Evolutionary conservation across 495 filamentous ascomycete species (phyloP).

Genomic region (Lasiosphaeris hirsuta): DNA sequence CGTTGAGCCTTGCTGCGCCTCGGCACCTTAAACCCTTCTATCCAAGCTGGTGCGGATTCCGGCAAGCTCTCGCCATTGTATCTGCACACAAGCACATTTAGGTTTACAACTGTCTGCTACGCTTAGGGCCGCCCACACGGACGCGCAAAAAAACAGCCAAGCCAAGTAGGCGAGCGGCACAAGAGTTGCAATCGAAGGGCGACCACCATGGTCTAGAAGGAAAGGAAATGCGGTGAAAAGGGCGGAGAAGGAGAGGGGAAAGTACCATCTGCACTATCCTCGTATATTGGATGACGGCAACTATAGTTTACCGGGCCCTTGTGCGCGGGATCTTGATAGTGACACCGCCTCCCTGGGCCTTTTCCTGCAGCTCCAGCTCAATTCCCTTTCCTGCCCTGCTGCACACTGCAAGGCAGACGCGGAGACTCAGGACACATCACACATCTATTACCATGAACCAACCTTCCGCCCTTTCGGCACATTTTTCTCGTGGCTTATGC

Average conservation of each 20-base stretch:
- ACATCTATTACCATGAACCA: too few relatives aligned
- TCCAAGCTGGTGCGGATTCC: background rate
- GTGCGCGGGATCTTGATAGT: conserved; percentile 5
- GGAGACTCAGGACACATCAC: too few relatives aligned
- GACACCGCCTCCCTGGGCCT: background rate
- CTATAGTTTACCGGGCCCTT: conserved; percentile 2
- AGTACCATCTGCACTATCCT: too few relatives aligned
- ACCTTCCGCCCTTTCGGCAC: too few relatives aligned
- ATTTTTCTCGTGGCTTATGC: too few relatives aligned
- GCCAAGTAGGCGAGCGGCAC: background rate
- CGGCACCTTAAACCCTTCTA: conserved; percentile 29
- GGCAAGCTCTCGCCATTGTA: background rate
- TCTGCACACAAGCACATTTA: too few relatives aligned
- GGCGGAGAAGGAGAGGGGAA: too few relatives aligned
- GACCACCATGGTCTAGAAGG: background rate
- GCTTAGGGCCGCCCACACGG: too few relatives aligned
- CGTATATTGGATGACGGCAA: background rate
- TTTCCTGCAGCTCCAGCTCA: too few relatives aligned
- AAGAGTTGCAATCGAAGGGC: background rate
- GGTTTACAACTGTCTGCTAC: too few relatives aligned
- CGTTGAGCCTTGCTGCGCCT: conserved; percentile 20
- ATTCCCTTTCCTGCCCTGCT: too few relatives aligned
- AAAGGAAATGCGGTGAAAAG: background rate
- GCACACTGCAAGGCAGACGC: too few relatives aligned
- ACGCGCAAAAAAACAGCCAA: background rate